These are phyloP conservation scores for Mycena crocata DNA, from an alignment of 768 basidiomycete genomes.

Conservation along the genomic window DNA sequence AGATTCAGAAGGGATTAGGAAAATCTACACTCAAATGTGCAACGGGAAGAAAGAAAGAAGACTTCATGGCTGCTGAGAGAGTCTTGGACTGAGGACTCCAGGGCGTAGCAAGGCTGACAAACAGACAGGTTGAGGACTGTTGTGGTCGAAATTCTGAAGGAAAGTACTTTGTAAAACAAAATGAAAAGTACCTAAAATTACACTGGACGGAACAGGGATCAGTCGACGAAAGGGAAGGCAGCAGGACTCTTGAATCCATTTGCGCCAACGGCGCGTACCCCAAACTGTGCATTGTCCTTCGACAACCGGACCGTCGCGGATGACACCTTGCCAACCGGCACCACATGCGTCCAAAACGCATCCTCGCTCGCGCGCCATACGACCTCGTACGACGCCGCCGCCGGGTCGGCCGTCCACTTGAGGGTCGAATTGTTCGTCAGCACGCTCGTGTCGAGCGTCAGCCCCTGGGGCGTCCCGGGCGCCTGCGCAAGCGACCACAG, in stretches of 20 bases:
- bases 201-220: neutral
- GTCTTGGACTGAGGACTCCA: no score
- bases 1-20: no score
- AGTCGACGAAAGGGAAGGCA: conserved; percentile 44
- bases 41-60: no score
- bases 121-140: no score
- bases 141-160: no score
- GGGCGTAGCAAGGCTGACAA: no score
- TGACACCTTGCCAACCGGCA: conserved; percentile 59
- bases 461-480: conserved; percentile 63
- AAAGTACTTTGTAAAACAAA: neutral
- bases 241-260: conserved; percentile 67
- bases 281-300: conserved; percentile 66
- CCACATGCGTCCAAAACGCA: conserved; percentile 60
- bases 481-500: conserved; percentile 68
- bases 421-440: conserved; percentile 68
- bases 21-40: no score
- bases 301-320: conserved; percentile 55
- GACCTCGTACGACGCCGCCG: conserved; percentile 61
- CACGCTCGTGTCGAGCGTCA: conserved; percentile 57
- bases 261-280: conserved; percentile 60
- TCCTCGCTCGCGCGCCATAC: conserved; percentile 63
- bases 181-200: neutral
- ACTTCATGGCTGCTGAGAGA: no score
- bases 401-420: conserved; percentile 55